Evolutionary conservation across 257 asterid genomes (phyloP).

Genomic region (Ajuga chamaepitys): DNA sequence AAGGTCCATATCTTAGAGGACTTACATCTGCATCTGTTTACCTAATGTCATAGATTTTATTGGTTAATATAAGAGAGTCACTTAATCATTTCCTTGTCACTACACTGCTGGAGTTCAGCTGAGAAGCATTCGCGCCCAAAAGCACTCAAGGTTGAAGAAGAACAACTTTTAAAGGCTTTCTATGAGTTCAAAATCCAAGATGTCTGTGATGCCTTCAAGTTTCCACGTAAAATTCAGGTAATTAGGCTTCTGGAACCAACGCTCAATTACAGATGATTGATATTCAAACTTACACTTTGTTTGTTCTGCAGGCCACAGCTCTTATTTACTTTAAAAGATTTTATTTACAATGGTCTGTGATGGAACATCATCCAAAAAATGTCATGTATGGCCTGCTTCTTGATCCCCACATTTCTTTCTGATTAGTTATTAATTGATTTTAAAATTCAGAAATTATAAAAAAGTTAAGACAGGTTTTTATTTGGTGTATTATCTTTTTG

Average conservation of each 20-base stretch:
- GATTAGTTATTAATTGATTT: background rate
- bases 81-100: background rate
- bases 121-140: constrained; percentile 79
- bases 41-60: constrained; percentile 1
- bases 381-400: constrained; percentile 59
- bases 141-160: constrained; percentile 89
- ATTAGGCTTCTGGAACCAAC: constrained; percentile 10
- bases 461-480: background rate
- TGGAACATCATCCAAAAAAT: constrained; percentile 98
- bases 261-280: constrained; percentile 2
- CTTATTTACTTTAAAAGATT: constrained; percentile 93
- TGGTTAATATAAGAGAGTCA: constrained; percentile 8
- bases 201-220: constrained; percentile 94
- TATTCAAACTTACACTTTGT: constrained; percentile 11
- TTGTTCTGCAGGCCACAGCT: constrained; percentile 79
- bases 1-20: constrained; percentile 14
- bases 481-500: background rate
- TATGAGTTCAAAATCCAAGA: constrained; percentile 95
- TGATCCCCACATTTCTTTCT: constrained; percentile 2
- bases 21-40: constrained; percentile 1
- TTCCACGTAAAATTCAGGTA: constrained; percentile 97
- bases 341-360: constrained; percentile 94
- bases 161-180: constrained; percentile 75
- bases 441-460: background rate
- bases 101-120: constrained; percentile 33